Percentiles rank a stretch among this genome's conserved stretches.
Evolutionary conservation across 345 rosid species (phyloP).

Genomic region (Salix koriyanagi): DNA sequence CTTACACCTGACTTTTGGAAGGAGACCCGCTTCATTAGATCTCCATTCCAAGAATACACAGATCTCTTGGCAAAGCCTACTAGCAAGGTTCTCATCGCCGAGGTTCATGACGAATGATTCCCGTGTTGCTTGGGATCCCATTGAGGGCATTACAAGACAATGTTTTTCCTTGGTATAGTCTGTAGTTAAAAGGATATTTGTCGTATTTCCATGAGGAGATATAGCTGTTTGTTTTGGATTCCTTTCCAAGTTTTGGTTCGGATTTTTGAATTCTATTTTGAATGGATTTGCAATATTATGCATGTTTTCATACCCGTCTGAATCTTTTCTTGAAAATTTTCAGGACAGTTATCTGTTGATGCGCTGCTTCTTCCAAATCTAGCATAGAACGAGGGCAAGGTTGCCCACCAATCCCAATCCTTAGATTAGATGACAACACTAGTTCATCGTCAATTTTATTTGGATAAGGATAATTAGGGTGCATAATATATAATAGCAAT

Average conservation of each 20-base stretch:
- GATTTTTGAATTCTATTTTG: not conserved
- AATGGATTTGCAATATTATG: not conserved
- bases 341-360: not conserved
- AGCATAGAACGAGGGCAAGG: not conserved
- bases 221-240: not conserved
- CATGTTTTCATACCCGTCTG: not conserved
- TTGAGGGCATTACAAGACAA: not conserved
- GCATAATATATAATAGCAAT: too few relatives aligned
- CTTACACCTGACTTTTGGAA: not conserved
- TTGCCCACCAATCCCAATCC: not conserved
- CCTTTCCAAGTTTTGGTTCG: not conserved
- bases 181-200: not conserved
- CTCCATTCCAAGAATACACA: not conserved
- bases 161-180: not conserved
- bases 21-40: not conserved
- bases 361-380: not conserved
- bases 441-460: not conserved
- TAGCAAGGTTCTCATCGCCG: not conserved
- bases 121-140: not conserved
- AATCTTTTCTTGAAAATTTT: not conserved
- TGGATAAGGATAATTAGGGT: too few relatives aligned
- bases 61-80: not conserved
- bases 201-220: not conserved
- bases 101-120: not conserved
- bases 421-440: not conserved